Conservation (phyloP, 768 basidiomycete genomes). For the Rhizopogon sp. region DNA sequence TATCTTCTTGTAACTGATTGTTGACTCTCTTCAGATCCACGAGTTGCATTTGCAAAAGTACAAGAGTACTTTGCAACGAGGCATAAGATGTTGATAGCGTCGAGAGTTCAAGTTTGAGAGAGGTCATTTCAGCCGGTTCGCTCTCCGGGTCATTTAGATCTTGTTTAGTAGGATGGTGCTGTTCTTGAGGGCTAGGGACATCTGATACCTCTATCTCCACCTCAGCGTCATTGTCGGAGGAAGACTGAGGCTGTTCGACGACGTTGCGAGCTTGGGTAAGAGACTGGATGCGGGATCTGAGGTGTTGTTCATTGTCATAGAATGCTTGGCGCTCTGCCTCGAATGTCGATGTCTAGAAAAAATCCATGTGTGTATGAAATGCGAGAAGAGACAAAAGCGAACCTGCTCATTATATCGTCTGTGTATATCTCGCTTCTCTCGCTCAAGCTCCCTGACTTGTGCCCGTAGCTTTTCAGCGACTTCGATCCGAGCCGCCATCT, state of each 20-base stretch:
- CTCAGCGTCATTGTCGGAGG: conserved; percentile 30
- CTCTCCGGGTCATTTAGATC: conserved; percentile 59
- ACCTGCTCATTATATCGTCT: conserved; percentile 90
- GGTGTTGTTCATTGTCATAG: conserved; percentile 91
- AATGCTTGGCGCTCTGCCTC: conserved; percentile 90
- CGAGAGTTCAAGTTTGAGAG: conserved; percentile 77
- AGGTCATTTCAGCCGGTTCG: conserved; percentile 86
- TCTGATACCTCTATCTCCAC: conserved; percentile 37
- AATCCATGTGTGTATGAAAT: conserved; percentile 8
- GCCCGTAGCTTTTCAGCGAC: conserved; percentile 76
- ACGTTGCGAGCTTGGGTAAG: conserved; percentile 64
- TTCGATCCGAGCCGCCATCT: conserved; percentile 77
- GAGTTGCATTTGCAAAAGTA: conserved; percentile 81
- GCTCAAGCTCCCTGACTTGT: conserved; percentile 83
- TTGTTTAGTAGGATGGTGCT: conserved; percentile 29
- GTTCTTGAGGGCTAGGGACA: conserved; percentile 15
- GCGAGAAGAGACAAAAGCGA: conserved; percentile 9
- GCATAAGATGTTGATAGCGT: conserved; percentile 82
- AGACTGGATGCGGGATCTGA: conserved; percentile 85
- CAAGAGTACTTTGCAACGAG: conserved; percentile 77
- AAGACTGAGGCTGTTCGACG: conserved; percentile 31
- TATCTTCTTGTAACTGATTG: conserved; percentile 87
- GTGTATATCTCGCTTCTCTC: conserved; percentile 78
- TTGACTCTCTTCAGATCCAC: conserved; percentile 87
- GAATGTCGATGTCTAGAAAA: conserved; percentile 69